Evolutionary conservation across 371 early-diverging fungal genomes (phyloP), one percentile per base, ranked within the genome.

Genomic region (Chytridiales sp.): DNA sequence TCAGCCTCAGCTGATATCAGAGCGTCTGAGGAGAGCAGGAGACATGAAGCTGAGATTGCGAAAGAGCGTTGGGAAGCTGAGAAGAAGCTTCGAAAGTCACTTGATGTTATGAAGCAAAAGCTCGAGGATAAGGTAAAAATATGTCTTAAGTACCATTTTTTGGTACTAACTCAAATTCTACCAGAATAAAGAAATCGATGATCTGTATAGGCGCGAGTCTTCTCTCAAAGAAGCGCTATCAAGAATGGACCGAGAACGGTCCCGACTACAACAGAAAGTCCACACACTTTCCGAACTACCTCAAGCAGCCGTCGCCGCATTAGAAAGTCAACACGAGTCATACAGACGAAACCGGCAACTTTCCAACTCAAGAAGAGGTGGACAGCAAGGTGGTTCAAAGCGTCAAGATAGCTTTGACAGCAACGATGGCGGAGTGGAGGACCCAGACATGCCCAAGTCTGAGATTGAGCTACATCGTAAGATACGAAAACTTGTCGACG

Each of bases 31-130:
- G 59, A 59, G 48, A 50, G 49, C 40, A 47, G 47, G 21, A 59
- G 49, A 29, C 17, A 35, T 46, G 47, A 24, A 52, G 39, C 68
- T 40, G 56, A 36, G 26, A 22, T 41, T 26, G 9, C 47, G 19
- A 59, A 39, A 21, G 63, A 68, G 21, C 49, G 53, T 24, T 64
- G 71, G 64, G 67, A 71, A 17, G 1, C 47, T 1, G 67, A 67
- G 44, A 71, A 71, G 43, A 56, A 58, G 40, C 30, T 36, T 24
- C 63, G 61, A 35, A 51, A 52, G 32, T 35, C 36, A 22, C 15
- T 68, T 9, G 67, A 63, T 21, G 29, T 13, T 1, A 51, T 70
- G 50, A 64, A 62, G 39, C 32, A 40, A 5, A 70, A 66, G 51
- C 59, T 74, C 2, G 39, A 57, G 17, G 58, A 55, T 5, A 68